Base-by-base conservation (phyloP, 106 monocot genomes). In the Dendrobium nobile region DNA sequence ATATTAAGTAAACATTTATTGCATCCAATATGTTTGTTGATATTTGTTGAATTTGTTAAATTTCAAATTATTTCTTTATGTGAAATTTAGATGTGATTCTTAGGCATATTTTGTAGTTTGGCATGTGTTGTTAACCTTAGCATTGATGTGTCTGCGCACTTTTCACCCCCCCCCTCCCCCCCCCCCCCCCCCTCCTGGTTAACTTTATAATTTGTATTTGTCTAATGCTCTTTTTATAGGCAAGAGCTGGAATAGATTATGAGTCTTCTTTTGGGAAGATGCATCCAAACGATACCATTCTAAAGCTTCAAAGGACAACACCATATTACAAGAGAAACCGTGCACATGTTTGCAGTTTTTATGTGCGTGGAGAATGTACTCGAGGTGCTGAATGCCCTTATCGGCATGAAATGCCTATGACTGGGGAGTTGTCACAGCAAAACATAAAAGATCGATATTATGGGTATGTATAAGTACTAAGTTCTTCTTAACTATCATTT, bases 401-500 rank as follows among this genome's bases (percentile, higher is more conserved):
- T 75, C 89, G 99, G 5, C 99, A 99, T 80, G 99, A 99, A 84
- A 99, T 99, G 99, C 99, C 95, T 76, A 82, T 76, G 85, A 90
- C 89, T 37, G 99, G 99, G 56, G 99, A 99, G 79, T 80, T 99
- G 44, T 91, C 99, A 79, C 95, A 95, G 77, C 99, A 99, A 76
- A 99, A 99, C 80, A 99, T 99, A 22, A 99, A 99, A 86, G 99
- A 99, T 85, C 93, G 99, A 19, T 99, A 99, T 44, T 99, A 99
- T 74, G 99, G 99, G 99, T 99, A 93, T 79, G 88, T 83, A 54
- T 61, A 2, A 48, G 41, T 48, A 4, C 37, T 40, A 55, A n/a
- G 28, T 68, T 68, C 31, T 68, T 31, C 27, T 28, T 58, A 18
- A 9, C 15, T 31, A 2, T 31, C 9, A 37, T 37, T 37, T 37